phyloP scores from a whole-genome alignment of 495 filamentous ascomycete species.

The Xylaria cubensis region DNA sequence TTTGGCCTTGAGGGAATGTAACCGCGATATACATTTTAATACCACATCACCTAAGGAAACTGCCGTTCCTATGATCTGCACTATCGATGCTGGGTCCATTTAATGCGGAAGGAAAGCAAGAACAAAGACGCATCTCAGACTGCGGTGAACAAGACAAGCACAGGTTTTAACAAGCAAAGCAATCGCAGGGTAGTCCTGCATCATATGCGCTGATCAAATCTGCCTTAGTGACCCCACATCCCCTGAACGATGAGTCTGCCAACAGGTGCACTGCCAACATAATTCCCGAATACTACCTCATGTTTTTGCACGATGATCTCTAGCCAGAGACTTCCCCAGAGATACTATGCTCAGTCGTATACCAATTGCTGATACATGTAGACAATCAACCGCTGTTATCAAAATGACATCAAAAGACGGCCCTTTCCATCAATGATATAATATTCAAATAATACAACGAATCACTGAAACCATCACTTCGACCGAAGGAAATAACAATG shows the following conservation, averaged over 20 bases:
- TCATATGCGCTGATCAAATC: neutral
- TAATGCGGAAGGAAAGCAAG: neutral
- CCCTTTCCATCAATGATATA: no score
- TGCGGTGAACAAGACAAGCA: neutral
- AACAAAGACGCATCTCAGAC: neutral
- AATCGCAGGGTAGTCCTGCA: neutral
- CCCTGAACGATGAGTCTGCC: neutral
- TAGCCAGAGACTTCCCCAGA: no score
- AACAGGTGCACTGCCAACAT: neutral
- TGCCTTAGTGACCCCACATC: neutral
- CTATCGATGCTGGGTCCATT: conserved; percentile 22
- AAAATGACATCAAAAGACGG: no score
- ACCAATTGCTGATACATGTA: no score
- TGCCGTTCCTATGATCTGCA: conserved; percentile 23
- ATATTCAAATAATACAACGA: no score
- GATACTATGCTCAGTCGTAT: no score
- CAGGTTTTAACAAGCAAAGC: neutral
- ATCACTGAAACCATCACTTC: no score
- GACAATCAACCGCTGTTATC: no score
- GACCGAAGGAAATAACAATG: no score
- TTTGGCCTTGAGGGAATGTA: conserved; percentile 12
- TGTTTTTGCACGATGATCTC: neutral
- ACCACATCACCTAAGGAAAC: conserved; percentile 28
- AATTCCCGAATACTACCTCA: neutral
- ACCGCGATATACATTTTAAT: conserved; percentile 20